phyloP scores from a whole-genome alignment of 139 green algal genomes.

The Mesostigma viride region DNA sequence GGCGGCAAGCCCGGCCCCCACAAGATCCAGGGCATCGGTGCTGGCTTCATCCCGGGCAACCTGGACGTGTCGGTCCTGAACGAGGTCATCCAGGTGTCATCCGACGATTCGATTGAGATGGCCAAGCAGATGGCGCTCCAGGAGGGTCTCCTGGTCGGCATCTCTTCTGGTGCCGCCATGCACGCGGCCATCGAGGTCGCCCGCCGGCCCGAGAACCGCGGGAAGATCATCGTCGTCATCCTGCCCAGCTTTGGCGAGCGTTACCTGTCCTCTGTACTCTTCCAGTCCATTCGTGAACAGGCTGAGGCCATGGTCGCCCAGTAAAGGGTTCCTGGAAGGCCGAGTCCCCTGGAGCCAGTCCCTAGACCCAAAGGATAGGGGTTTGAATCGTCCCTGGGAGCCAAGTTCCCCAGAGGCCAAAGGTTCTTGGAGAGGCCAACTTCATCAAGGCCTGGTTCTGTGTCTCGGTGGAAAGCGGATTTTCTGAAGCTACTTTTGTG shows the following conservation, averaged over 20 bases:
- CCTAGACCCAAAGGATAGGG: too few species aligned
- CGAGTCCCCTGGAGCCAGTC: too few species aligned
- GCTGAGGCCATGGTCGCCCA: slow-evolving; percentile 39
- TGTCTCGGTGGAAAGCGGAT: too few species aligned
- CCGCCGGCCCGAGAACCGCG: slow-evolving; percentile 71
- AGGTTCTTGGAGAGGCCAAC: too few species aligned
- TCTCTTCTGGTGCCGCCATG: slow-evolving; percentile 60
- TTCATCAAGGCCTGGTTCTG: too few species aligned
- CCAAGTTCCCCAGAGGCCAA: too few species aligned
- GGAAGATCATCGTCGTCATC: slow-evolving; percentile 81
- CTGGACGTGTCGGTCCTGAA: slow-evolving; percentile 76
- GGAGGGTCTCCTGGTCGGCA: slow-evolving; percentile 83
- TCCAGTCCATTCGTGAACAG: slow-evolving; percentile 48
- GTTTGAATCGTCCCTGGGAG: too few species aligned
- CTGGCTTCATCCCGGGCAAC: slow-evolving; percentile 91
- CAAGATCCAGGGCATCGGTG: slow-evolving; percentile 97
- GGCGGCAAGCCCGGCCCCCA: slow-evolving; percentile 87
- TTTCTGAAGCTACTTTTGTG: too few species aligned
- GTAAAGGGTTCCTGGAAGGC: too few species aligned
- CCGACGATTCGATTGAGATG: slow-evolving; percentile 75
- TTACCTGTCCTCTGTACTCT: slow-evolving; percentile 87
- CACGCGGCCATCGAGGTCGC: slow-evolving; percentile 56
- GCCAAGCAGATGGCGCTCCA: slow-evolving; percentile 66
- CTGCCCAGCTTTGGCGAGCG: slow-evolving; percentile 89
- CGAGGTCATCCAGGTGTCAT: slow-evolving; percentile 76